Base-by-base conservation (phyloP, 306 rosid genomes). In the Rosa rugosa region DNA sequence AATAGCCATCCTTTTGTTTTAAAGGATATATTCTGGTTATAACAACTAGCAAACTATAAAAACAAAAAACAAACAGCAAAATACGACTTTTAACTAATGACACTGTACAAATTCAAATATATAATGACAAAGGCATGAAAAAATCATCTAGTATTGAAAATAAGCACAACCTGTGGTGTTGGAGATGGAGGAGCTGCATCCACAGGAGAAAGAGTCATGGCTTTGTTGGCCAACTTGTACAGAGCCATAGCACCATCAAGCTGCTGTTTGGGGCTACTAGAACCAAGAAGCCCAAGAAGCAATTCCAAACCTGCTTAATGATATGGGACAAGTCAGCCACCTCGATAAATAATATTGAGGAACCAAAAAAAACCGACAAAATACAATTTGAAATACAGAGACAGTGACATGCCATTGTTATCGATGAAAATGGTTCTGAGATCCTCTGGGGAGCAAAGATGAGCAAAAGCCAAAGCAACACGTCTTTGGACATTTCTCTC, bases 111-210 rank as follows among this genome's bases (percentile, higher is more conserved):
- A 9, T 17, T 66, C 27, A 40, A 66, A 5, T 16, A 70, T 13
- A 71, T 25, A 71, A 16, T 49, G 42, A 6, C n/a, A 6, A 12
- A 59, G 5, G 67, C 42, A 31, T 41, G 56, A 59, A 41, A 13
- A 54, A 73, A 23, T 0, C 25, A 25, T 9, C 44, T 1, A 18
- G 41, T 57, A 57, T 71, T 41, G 38, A 0, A 80, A 79, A 73
- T 70, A 53, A 62, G 50, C 77, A 75, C 79, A 71, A 87, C 99
- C 99, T 95, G 98, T 46, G 93, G 99, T 45, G 99, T 95, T 68
- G 99, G 98, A 63, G 99, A 93, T 46, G 91, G 99, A 64, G 99
- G 99, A 51, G 98, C 93, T 67, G 97, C 98, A 83, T 93, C 99
- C 18, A 91, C 86, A 53, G 96, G 93, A 86, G 98, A 93, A 76